Conservation (phyloP, 1,284 basidiomycete genomes). For the Sutorius eximius region DNA sequence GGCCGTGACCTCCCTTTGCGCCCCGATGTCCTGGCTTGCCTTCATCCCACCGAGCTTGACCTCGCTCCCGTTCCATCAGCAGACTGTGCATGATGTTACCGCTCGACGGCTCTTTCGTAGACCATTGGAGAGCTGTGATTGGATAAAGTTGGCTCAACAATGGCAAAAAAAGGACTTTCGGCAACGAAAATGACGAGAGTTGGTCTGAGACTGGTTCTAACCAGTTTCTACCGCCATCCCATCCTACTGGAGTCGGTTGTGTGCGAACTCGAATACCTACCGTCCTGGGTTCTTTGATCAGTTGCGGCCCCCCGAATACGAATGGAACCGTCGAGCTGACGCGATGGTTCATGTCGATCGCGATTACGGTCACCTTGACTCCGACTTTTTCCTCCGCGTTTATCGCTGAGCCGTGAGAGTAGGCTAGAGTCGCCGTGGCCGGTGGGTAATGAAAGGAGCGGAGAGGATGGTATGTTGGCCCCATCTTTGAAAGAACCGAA, state of each 20-base stretch:
- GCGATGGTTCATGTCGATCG: conserved; percentile 11
- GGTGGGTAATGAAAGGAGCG: conserved; percentile 6
- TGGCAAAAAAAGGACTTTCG: too few relatives aligned
- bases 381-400: conserved; percentile 11
- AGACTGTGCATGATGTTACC: too few relatives aligned
- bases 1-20: conserved; percentile 25
- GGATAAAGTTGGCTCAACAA: too few relatives aligned
- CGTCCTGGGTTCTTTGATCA: conserved; percentile 17
- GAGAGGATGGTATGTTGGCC: conserved; percentile 14
- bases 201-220: too few relatives aligned
- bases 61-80: conserved; percentile 13
- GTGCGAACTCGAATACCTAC: conserved; percentile 10
- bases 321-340: conserved; percentile 13
- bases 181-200: too few relatives aligned
- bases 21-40: conserved; percentile 23
- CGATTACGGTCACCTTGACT: conserved; percentile 8
- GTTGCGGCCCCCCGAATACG: conserved; percentile 35
- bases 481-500: conserved; percentile 38
- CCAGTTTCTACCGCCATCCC: too few relatives aligned
- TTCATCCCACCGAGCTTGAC: conserved; percentile 24
- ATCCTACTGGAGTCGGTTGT: conserved; percentile 7
- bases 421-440: conserved; percentile 24
- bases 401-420: conserved; percentile 30
- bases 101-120: too few relatives aligned
- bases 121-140: too few relatives aligned